These are phyloP conservation scores for Saccharomyces hybrid DNA, from an alignment of 1,139 yeast genomes.

Conservation along the genomic window DNA sequence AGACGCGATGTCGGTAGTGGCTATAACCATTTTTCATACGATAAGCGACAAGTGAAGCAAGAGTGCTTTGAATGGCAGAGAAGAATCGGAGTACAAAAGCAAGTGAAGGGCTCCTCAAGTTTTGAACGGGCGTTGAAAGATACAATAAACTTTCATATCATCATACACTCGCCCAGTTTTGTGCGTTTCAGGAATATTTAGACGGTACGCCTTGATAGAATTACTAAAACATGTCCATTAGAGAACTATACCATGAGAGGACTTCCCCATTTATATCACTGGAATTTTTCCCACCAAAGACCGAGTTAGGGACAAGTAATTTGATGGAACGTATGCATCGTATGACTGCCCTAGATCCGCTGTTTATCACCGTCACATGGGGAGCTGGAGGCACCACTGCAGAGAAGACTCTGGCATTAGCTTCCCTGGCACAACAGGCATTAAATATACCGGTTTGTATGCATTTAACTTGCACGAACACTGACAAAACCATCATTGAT, in stretches of 20 bases:
- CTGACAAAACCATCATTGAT: constrained; percentile 69
- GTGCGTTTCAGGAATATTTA: neutral
- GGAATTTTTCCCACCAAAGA: constrained; percentile 96
- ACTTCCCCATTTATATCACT: constrained; percentile 66
- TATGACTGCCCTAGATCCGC: constrained; percentile 74
- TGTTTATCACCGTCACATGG: constrained; percentile 92
- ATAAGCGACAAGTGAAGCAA: neutral
- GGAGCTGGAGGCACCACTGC: constrained; percentile 98
- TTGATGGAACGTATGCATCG: constrained; percentile 78
- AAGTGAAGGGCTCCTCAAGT: neutral
- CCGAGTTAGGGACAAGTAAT: constrained; percentile 78
- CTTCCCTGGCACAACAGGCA: constrained; percentile 66
- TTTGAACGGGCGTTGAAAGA: neutral
- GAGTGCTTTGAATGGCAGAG: neutral
- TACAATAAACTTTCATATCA: neutral
- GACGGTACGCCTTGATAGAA: neutral
- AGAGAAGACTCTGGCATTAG: constrained; percentile 75
- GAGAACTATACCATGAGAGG: constrained; percentile 45
- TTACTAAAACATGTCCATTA: constrained; percentile 35
- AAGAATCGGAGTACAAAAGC: neutral
- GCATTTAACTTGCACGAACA: constrained; percentile 94
- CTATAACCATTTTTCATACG: neutral
- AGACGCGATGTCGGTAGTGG: neutral
- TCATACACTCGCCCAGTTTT: neutral
- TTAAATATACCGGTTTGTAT: constrained; percentile 80